A percentile compares a stretch with the other conserved stretches of the same genome.
phyloP scores from a whole-genome alignment of 73 alveolate genomes.

The Paraurostyla sp. region DNA sequence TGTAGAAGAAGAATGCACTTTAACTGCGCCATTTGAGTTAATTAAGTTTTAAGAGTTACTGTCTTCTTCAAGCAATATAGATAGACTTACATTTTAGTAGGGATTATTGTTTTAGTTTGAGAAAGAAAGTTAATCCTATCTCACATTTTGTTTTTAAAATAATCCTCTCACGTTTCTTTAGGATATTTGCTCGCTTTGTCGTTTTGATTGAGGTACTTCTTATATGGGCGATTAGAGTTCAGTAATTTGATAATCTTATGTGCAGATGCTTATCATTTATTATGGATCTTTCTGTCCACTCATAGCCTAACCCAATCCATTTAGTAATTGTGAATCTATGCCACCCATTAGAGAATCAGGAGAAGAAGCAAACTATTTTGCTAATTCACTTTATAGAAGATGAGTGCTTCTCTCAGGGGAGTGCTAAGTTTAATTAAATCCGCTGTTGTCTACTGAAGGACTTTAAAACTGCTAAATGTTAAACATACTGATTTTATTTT shows the following conservation, averaged over 20 bases:
- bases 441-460: not conserved
- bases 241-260: slow-evolving; percentile 23
- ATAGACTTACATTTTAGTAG: not conserved
- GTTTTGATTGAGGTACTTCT: not conserved
- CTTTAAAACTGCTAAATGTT: not conserved
- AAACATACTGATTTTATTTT: not conserved
- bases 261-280: slow-evolving; percentile 7
- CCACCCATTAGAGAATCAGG: not conserved
- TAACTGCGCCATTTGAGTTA: not conserved
- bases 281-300: not conserved
- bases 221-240: not conserved
- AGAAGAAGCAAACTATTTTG: not conserved
- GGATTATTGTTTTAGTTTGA: not conserved
- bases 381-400: not conserved
- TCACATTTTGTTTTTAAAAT: too few relatives aligned
- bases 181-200: not conserved
- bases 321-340: not conserved
- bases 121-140: not conserved
- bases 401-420: not conserved
- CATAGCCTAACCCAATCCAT: not conserved
- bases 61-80: slow-evolving; percentile 17
- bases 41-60: not conserved
- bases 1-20: not conserved
- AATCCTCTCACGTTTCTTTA: not conserved
- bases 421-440: not conserved